Base-by-base conservation (phyloP, 2,329 filamentous ascomycete genomes). In the Xylariaceae sp. region DNA sequence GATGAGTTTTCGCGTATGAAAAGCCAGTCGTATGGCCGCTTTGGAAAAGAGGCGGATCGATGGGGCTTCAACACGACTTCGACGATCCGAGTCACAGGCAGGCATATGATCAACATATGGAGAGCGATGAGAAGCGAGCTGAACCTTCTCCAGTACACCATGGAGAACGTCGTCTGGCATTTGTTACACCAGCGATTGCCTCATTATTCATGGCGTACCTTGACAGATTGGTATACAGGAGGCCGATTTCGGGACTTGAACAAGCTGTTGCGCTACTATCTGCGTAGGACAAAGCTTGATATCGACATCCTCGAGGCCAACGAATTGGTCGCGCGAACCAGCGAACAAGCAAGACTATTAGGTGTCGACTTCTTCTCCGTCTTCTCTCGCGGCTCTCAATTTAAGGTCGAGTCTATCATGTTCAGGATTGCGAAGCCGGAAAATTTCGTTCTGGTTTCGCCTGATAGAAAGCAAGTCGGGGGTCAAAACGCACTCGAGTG, bases 341-440 rank as follows among this genome's bases (percentile, higher is more conserved):
- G 88, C 48, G 92, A 98, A 57, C 92, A 98, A 58, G 92, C 92
- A 7, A 80, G 92, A 9, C 67, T 98, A 9, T 70, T 98, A 3
- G 92, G 92, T 0, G 83, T 96, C 1, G 92, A 98, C 59, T 98
- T 98, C 63, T 94, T 90, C 57, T 94, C 89, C 0, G 92, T 98
- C 35, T 92, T 95, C 52, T 90, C 85, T 5, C 76, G 92, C 35
- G 92, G 92, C 12, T 96, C 89, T 0, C 92, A 98, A 54, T 96
- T 93, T 72, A 98, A 98, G 57, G 92, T 98, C 25, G 92, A 98
- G 60, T 95, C 90, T 1, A 80, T 95, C 49, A 96, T 98, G 92
- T 95, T 96, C 52, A 79, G 92, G 27, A 95, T 98, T 47, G 90
- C 92, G 27, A 98, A 98, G 56, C 89, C 92, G 0, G 92, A 98